Evolutionary conservation across 306 rosid species (phyloP).

Genomic region (Carpinus viminea): DNA sequence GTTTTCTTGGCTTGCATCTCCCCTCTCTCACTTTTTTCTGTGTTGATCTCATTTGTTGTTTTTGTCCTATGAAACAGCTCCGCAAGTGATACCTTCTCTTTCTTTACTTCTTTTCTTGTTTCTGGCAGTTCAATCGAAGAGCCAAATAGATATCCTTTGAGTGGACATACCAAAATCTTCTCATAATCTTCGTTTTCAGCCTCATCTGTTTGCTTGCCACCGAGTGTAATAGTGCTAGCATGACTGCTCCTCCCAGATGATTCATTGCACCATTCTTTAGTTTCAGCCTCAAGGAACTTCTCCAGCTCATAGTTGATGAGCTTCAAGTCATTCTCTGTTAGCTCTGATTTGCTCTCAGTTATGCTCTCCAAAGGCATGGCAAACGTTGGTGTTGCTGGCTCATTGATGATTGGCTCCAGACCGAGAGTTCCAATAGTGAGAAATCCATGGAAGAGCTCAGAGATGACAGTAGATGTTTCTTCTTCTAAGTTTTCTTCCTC

Average conservation of each 20-base stretch:
- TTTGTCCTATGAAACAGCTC: constrained; percentile 70
- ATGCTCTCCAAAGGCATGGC: constrained; percentile 55
- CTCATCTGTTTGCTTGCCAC: constrained; percentile 56
- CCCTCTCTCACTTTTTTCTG: constrained; percentile 34
- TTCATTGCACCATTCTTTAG: constrained; percentile 46
- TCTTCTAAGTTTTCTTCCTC: constrained; percentile 37
- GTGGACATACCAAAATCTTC: constrained; percentile 68
- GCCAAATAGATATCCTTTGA: constrained; percentile 83
- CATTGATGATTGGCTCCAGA: constrained; percentile 50
- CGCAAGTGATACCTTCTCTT: constrained; percentile 59
- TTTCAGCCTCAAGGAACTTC: constrained; percentile 77
- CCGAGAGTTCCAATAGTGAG: constrained; percentile 94
- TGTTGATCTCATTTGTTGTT: constrained; percentile 36
- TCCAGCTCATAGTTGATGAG: constrained; percentile 69
- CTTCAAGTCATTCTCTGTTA: constrained; percentile 70
- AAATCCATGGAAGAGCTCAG: constrained; percentile 81
- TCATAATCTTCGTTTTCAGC: constrained; percentile 56
- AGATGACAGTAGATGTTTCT: constrained; percentile 42
- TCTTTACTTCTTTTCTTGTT: constrained; percentile 45
- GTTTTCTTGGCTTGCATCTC: constrained; percentile 44
- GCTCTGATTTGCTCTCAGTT: constrained; percentile 41
- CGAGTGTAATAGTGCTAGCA: constrained; percentile 62
- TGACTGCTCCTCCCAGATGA: constrained; percentile 74
- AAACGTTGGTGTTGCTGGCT: constrained; percentile 84
- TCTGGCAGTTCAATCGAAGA: constrained; percentile 65